phyloP scores from a whole-genome alignment of 257 asterid genomes.

The Anisodus tanguticus region DNA sequence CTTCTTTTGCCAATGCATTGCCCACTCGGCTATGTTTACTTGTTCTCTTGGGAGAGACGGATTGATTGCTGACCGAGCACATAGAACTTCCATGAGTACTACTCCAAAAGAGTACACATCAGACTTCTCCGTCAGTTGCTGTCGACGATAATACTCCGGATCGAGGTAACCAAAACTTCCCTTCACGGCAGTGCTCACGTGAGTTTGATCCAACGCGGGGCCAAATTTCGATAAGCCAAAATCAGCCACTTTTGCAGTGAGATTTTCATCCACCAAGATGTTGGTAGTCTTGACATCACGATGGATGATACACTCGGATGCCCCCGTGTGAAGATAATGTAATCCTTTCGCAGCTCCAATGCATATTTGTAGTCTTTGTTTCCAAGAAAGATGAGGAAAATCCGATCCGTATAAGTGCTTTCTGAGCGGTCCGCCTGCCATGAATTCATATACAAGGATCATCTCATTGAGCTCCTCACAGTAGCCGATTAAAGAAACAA shows the following conservation, averaged over 20 bases:
- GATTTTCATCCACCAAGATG: conserved; percentile 40
- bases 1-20: conserved; percentile 46
- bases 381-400: conserved; percentile 37
- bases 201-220: conserved; percentile 43
- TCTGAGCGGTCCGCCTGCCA: conserved; percentile 45
- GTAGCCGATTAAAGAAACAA: conserved; percentile 43
- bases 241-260: conserved; percentile 44
- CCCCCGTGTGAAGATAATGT: conserved; percentile 47
- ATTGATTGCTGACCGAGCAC: conserved; percentile 45
- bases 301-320: conserved; percentile 41
- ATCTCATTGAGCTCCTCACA: conserved; percentile 46
- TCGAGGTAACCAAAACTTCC: conserved; percentile 49
- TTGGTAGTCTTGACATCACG: conserved; percentile 47
- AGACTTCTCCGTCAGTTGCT: conserved; percentile 44
- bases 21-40: conserved; percentile 49
- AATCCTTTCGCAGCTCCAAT: conserved; percentile 47
- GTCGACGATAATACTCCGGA: conserved; percentile 45
- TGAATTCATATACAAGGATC: conserved; percentile 48
- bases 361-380: conserved; percentile 46
- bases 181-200: conserved; percentile 41
- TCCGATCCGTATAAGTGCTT: conserved; percentile 41
- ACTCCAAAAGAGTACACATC: conserved; percentile 50
- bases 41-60: conserved; percentile 44
- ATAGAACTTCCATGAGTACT: conserved; percentile 43
- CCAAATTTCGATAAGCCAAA: conserved; percentile 46